Base-by-base conservation (phyloP, 352 stramenopile species). In the Salisapilia sapeloensis region DNA sequence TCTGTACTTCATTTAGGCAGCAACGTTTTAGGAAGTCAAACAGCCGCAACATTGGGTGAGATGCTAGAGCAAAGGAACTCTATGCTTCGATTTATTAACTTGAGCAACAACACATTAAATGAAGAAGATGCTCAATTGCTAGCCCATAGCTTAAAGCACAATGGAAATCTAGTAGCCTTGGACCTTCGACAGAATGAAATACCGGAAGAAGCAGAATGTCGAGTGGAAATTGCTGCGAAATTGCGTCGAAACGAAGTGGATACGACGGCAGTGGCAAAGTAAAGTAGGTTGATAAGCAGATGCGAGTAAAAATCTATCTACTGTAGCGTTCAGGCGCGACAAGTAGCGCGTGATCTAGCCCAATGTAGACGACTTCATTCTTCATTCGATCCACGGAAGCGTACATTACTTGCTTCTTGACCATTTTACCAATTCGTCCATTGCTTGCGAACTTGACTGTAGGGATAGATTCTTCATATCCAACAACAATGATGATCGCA, bases 171-270 rank as follows among this genome's bases (percentile, higher is more conserved):
- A 9, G 46, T 81, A 0, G 69, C 67, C 6, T 40, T 91, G 4
- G 78, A 93, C 27, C 39, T 89, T 24, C 72, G 78, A 9, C 69
- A 74, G 44, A 93, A 93, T 24, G 55, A 79, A 16, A 81, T 87
- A 24, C 51, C 65, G 2, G 50, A 43, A 2, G 56, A 79, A 26
- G 56, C 67, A 5, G 48, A 64, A 11, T 72, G 61, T 17, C 43
- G 82, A 2, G 42, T 61, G n/a, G 55, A 70, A 24, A 78, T 84
- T 21, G 63, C 69, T 14, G 60, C 82, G 37, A 82, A 71, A 38
- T 46, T 82, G 8, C 60, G 67, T 21, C 62, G 64, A 32, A 87
- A 87, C 38, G 72, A 87, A 38, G 48, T 80, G 18, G 60, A 69
- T 33, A 48, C 55, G 15, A 78, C 74, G 2, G 17, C 29, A 29